Evolutionary conservation across 2,329 filamentous ascomycete species (phyloP), one percentile per base, ranked within the genome.

Genomic region (Bipolaris gigantea): DNA sequence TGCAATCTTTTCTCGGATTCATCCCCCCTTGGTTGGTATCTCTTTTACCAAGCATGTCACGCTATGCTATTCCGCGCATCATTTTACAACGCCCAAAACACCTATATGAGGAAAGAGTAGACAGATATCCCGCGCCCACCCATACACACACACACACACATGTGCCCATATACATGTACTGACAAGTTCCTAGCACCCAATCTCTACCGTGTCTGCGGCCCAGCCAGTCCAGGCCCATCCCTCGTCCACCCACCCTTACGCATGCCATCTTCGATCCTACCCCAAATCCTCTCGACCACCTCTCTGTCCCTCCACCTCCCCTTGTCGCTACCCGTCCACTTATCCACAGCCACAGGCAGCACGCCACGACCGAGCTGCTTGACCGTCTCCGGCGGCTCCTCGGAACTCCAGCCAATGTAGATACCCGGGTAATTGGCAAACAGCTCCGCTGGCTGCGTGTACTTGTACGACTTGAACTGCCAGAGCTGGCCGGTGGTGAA

Each of bases 391-490:
- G 94, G 94, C 3, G 87, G 76, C 58, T 86, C 83, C 69, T 97
- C 92, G 45, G 90, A 92, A 57, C 89, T 85, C 90, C 92, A 97
- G 3, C 94, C 94, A 2, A 99, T 86, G 69, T 90, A 96, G 45
- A 99, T 80, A 51, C 94, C 94, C 13, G 91, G 81, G 2, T 91
- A 89, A 69, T 97, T 90, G 62, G 86, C 85, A 79, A 99, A 99
- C 45, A 99, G 81, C 70, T 97, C 94, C 13, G 86, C 83, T 0
- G 94, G 90, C 51, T 89, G 88, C 63, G 88, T 88, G 91, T 94
- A 99, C 76, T 96, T 96, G 83, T 99, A 99, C 63, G 86, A 89
- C 78, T 97, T 96, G 79, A 99, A 99, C 77, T 99, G 94, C 94
- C 94, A 99, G 9, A 89, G 87, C 78, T 99, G 94, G 32, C 94